Percentiles rank a stretch among this genome's conserved stretches.
Conservation (phyloP, 352 stramenopile species). For the Blastocystis sp. region DNA sequence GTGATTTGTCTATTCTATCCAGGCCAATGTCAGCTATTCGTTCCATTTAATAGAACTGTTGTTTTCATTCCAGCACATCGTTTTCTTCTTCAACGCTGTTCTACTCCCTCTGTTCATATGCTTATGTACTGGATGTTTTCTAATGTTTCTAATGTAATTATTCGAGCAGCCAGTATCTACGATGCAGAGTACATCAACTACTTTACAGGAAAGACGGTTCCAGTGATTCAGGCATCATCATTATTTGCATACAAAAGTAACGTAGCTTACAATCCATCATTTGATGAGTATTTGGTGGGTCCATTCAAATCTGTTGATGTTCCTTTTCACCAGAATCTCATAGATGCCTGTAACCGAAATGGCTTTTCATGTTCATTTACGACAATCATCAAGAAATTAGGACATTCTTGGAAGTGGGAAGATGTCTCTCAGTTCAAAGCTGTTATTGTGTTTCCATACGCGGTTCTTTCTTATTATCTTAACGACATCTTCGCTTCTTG, state of each 20-base stretch:
- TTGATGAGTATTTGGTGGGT: neutral
- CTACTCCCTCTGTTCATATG: neutral
- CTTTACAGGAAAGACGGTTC: neutral
- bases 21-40: neutral
- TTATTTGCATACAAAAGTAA: neutral
- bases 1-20: slow-evolving; percentile 46
- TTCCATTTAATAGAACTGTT: slow-evolving; percentile 39
- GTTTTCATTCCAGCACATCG: slow-evolving; percentile 40
- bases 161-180: neutral
- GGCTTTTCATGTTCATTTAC: neutral
- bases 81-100: neutral
- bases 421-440: neutral
- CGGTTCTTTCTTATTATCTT: slow-evolving; percentile 46
- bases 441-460: slow-evolving; percentile 50
- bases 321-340: neutral
- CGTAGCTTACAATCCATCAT: neutral
- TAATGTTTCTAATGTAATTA: neutral
- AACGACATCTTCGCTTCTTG: neutral
- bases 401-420: neutral
- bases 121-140: slow-evolving; percentile 6
- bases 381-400: neutral
- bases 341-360: neutral
- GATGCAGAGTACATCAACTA: slow-evolving; percentile 61
- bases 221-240: neutral
- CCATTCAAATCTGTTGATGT: neutral